A percentile compares a stretch with the other conserved stretches of the same genome.
phyloP scores from a whole-genome alignment of 495 filamentous ascomycete species.

The Penicillium paradoxum region DNA sequence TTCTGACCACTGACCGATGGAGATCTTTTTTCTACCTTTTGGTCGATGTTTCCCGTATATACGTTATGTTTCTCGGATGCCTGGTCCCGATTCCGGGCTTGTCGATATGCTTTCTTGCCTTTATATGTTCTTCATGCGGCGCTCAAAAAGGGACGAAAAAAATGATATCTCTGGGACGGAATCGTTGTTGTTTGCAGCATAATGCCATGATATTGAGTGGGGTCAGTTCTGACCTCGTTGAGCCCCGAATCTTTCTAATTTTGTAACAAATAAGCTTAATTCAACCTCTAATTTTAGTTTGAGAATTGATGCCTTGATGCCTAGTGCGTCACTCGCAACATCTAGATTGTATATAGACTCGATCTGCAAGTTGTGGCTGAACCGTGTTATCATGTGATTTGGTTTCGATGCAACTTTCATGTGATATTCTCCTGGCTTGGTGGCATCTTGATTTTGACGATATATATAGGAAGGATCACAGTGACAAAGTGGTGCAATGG shows the following conservation, averaged over 20 bases:
- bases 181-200: conserved; percentile 19
- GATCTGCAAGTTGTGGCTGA: too few relatives aligned
- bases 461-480: too few relatives aligned
- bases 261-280: not conserved
- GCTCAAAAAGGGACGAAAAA: conserved; percentile 26
- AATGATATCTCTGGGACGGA: conserved; percentile 23
- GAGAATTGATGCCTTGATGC: not conserved
- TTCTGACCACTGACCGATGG: conserved; percentile 1
- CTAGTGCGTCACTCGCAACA: too few relatives aligned
- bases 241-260: not conserved
- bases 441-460: too few relatives aligned
- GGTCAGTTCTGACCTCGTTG: conserved; percentile 1
- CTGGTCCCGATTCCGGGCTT: not conserved
- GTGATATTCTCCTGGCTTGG: too few relatives aligned
- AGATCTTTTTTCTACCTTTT: not conserved
- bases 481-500: too few relatives aligned
- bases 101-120: conserved; percentile 8
- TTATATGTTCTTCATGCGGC: conserved; percentile 17
- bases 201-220: conserved; percentile 20
- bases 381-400: too few relatives aligned
- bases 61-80: not conserved
- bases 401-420: too few relatives aligned
- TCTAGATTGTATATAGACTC: too few relatives aligned
- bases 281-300: not conserved
- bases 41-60: conserved; percentile 9